Evolutionary conservation across 139 green algal species (phyloP).

Genomic region (Gonium pectorale): DNA sequence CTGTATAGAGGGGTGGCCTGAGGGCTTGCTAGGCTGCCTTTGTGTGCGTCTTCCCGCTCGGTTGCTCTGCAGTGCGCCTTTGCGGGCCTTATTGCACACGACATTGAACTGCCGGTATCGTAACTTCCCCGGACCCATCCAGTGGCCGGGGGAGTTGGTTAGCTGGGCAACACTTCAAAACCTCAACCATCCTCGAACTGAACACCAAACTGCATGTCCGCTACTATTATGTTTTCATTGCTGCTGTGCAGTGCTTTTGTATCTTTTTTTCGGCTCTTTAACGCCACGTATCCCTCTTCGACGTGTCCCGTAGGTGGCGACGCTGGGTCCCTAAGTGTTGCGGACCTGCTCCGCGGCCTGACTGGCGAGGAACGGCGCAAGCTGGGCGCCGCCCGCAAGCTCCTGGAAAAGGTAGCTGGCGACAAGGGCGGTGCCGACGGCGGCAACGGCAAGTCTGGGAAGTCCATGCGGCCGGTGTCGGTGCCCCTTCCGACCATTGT

Average conservation of each 20-base stretch:
- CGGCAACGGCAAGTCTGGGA: not conserved
- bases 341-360: conserved; percentile 80
- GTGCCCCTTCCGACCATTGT: conserved; percentile 76
- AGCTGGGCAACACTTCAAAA: not conserved
- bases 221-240: no score
- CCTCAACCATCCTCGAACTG: no score
- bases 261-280: no score
- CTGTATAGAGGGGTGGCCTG: no score
- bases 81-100: conserved; percentile 38
- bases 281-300: no score
- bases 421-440: not conserved
- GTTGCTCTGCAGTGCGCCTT: conserved; percentile 4
- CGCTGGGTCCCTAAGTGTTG: conserved; percentile 71
- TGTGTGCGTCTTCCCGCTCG: conserved; percentile 42
- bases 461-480: conserved; percentile 4
- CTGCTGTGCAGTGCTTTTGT: no score
- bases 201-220: no score
- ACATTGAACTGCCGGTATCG: conserved; percentile 37
- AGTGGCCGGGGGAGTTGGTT: conserved; percentile 25
- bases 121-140: conserved; percentile 32
- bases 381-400: conserved; percentile 68
- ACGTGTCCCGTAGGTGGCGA: conserved; percentile 1
- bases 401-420: conserved; percentile 74
- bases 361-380: conserved; percentile 44
- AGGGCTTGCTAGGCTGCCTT: not conserved